phyloP scores from a whole-genome alignment of 345 rosid species.

The Sisymbrium irio region DNA sequence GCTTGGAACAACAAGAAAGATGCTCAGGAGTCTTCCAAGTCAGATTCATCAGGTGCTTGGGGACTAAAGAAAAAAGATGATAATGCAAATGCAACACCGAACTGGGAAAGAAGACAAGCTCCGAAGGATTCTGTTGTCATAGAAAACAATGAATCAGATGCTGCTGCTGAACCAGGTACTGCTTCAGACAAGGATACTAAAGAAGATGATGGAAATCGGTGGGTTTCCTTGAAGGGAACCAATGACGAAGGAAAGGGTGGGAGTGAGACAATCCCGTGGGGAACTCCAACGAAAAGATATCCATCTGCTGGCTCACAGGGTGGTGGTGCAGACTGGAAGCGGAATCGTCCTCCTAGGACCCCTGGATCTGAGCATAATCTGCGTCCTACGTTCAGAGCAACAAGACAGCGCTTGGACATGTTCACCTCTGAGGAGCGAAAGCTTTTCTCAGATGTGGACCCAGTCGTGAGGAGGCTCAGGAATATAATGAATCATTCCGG shows the following conservation, averaged over 20 bases:
- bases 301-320: constrained; percentile 41
- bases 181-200: constrained; percentile 40
- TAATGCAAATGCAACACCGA: constrained; percentile 22
- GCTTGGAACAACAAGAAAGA: background rate
- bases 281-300: constrained; percentile 46
- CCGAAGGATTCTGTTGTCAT: constrained; percentile 5
- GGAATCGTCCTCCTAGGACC: constrained; percentile 48
- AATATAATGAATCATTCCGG: constrained; percentile 63
- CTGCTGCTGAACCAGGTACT: too few species aligned
- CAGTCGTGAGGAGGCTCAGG: constrained; percentile 60
- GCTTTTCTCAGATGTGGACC: constrained; percentile 61
- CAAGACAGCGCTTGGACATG: constrained; percentile 69
- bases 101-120: constrained; percentile 34
- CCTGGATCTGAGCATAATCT: constrained; percentile 42
- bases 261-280: constrained; percentile 44
- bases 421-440: constrained; percentile 86
- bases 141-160: constrained; percentile 17
- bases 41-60: constrained; percentile 40
- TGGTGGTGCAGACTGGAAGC: constrained; percentile 58
- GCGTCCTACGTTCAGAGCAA: constrained; percentile 47
- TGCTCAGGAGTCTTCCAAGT: constrained; percentile 25
- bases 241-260: constrained; percentile 28
- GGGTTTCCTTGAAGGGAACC: constrained; percentile 35
- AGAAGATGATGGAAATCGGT: constrained; percentile 35
- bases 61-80: constrained; percentile 30